Base-by-base conservation (phyloP, 805 yeast species). In the Candida sphagnicola region DNA sequence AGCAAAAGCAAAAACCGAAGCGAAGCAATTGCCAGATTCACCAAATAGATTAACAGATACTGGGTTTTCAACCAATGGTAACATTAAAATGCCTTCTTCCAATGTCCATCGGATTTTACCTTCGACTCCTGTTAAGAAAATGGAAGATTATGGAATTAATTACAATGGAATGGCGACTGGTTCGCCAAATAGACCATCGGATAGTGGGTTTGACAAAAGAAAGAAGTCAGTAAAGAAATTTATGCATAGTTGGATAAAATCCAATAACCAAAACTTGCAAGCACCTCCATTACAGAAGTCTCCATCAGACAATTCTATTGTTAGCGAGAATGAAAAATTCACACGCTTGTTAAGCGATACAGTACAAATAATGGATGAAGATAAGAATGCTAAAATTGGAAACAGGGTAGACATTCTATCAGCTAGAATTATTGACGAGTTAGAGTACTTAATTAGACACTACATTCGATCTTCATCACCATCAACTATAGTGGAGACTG, bases 341-440 rank as follows among this genome's bases (percentile, higher is more conserved):
- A 46, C 51, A 25, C 44, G 42, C 15, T 31, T 47, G 15, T 43
- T 49, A n/a, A 44, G 47, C 11, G 47, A 48, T 35, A 48, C 55
- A 2, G 44, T 52, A 4, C 41, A 45, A 17, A 54, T 45, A 2
- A 35, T 37, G 16, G 24, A 40, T 21, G 41, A 37, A 31, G 53
- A 47, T 17, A 31, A 38, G n/a, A 45, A 39, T 12, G 39, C 40
- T 4, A 34, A 47, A 11, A 51, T 59, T 25, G 65, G 61, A 10
- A 46, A 48, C 14, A 72, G 78, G 46, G 70, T 78, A 42, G 91
- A 84, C 57, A 62, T 81, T 6, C 57, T 85, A 40, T 78, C 87
- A 56, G 87, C 87, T 2, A 66, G 88, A 52, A 78, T 85, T 2
- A 72, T 82, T 18, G 83, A 79, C 47, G 90, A 85, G 53, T 73